These are phyloP conservation scores for Kluyveromyces sp. DNA, from an alignment of 1,139 yeast species.

Conservation along the genomic window DNA sequence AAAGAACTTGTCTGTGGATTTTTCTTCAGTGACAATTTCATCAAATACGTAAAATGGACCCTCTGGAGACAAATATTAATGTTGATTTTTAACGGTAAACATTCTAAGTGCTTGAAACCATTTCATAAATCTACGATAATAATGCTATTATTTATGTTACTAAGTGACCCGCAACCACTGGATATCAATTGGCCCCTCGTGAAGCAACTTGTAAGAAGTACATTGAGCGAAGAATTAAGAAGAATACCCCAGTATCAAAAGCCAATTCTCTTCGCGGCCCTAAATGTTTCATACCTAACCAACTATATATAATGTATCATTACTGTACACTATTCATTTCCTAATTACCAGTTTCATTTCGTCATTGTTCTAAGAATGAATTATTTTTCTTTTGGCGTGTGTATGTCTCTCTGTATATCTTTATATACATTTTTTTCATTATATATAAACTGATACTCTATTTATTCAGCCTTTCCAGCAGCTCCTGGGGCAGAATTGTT, in stretches of 20 bases:
- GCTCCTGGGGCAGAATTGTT: slow-evolving; percentile 73
- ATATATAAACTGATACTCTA: not conserved
- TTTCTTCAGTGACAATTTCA: slow-evolving; percentile 15
- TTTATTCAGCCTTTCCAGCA: slow-evolving; percentile 34
- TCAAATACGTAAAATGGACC: slow-evolving; percentile 23
- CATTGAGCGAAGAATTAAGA: slow-evolving; percentile 7
- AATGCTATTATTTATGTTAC: slow-evolving; percentile 16
- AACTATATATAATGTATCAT: not conserved
- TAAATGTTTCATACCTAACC: slow-evolving; percentile 12
- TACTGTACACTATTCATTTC: not conserved
- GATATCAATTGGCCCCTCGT: slow-evolving; percentile 16
- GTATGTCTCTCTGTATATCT: not conserved
- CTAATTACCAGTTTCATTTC: not conserved
- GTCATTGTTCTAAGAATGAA: not conserved
- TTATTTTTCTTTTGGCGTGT: too few species aligned
- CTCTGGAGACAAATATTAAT: slow-evolving; percentile 19
- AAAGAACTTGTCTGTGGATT: slow-evolving; percentile 2
- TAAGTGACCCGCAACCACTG: slow-evolving; percentile 17
- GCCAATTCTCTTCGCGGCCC: slow-evolving; percentile 10
- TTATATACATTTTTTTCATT: not conserved
- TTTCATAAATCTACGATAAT: slow-evolving; percentile 17
- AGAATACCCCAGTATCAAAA: slow-evolving; percentile 6
- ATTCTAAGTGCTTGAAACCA: slow-evolving; percentile 5
- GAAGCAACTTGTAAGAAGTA: slow-evolving; percentile 13
- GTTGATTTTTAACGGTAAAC: slow-evolving; percentile 3